Percentiles rank a stretch among this genome's conserved stretches.
These are phyloP conservation scores for Ophiocytium majus DNA, from an alignment of 352 stramenopile genomes.

Conservation along the genomic window DNA sequence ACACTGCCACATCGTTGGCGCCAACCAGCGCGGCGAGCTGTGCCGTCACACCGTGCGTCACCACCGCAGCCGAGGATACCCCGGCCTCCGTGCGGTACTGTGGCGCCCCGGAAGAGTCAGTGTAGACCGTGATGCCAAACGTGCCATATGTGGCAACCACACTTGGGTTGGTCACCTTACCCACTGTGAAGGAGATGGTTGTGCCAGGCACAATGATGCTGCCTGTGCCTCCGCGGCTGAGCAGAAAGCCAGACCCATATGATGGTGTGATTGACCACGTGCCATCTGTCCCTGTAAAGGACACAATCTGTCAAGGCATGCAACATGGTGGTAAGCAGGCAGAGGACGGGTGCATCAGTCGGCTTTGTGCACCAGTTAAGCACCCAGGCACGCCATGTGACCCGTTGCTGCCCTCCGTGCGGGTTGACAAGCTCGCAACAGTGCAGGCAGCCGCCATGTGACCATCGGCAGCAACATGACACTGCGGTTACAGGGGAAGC, in stretches of 20 bases:
- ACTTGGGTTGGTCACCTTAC: conserved; percentile 28
- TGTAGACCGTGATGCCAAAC: neutral
- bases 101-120: neutral
- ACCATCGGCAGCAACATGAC: too few relatives aligned
- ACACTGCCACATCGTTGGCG: conserved; percentile 30
- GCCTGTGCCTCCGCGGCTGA: neutral
- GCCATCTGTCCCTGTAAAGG: neutral
- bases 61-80: conserved; percentile 19
- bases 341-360: too few relatives aligned
- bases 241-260: neutral
- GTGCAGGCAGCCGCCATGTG: too few relatives aligned
- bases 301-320: neutral
- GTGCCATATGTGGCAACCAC: neutral
- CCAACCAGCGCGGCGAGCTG: conserved; percentile 13
- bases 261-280: neutral
- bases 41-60: conserved; percentile 35
- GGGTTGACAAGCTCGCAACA: too few relatives aligned
- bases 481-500: too few relatives aligned
- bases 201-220: neutral
- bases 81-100: conserved; percentile 37
- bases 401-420: too few relatives aligned
- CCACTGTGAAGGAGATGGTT: conserved; percentile 18
- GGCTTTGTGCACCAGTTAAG: too few relatives aligned
- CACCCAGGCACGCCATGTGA: too few relatives aligned
- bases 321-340: too few relatives aligned